These are phyloP conservation scores for Peronosclerospora sorghi DNA, from an alignment of 352 stramenopile species.

Conservation along the genomic window DNA sequence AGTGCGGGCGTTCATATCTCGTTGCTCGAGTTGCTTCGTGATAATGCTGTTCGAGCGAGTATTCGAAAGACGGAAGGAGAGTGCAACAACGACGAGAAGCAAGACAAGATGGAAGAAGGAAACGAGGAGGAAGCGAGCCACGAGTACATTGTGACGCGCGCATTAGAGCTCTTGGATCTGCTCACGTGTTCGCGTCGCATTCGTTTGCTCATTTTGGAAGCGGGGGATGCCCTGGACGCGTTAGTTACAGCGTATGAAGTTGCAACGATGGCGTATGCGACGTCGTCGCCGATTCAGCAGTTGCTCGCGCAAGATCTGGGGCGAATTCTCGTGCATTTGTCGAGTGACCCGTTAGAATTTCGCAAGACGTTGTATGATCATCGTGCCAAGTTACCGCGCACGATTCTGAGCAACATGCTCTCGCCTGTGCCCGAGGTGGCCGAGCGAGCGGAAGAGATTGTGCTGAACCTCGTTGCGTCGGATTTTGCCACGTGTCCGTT, in stretches of 20 bases:
- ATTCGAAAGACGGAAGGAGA: conserved; percentile 11
- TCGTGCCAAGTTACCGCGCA: conserved; percentile 29
- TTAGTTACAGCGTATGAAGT: conserved; percentile 49
- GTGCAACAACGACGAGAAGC: conserved; percentile 1
- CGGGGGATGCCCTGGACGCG: conserved; percentile 33
- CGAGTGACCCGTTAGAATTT: conserved; percentile 66
- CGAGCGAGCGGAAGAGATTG: conserved; percentile 54
- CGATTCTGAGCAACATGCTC: conserved; percentile 61
- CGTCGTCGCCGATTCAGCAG: conserved; percentile 24
- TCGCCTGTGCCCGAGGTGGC: conserved; percentile 38
- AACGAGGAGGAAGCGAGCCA: conserved; percentile 7
- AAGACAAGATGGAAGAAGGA: conserved; percentile 4
- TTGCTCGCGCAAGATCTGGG: conserved; percentile 37
- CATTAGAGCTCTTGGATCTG: conserved; percentile 41
- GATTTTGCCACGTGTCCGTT: conserved; percentile 74
- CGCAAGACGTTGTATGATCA: conserved; percentile 74
- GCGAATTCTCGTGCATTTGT: conserved; percentile 53
- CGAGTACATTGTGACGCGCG: conserved; percentile 20
- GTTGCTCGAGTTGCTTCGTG: conserved; percentile 48
- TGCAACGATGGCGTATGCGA: conserved; percentile 27
- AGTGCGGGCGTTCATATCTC: conserved; percentile 54
- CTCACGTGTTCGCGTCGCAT: conserved; percentile 53
- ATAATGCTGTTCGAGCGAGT: conserved; percentile 16
- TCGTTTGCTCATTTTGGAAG: conserved; percentile 58
- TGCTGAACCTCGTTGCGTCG: conserved; percentile 64